These are phyloP conservation scores for Syzygium malaccense DNA, from an alignment of 441 rosid species.

Conservation along the genomic window DNA sequence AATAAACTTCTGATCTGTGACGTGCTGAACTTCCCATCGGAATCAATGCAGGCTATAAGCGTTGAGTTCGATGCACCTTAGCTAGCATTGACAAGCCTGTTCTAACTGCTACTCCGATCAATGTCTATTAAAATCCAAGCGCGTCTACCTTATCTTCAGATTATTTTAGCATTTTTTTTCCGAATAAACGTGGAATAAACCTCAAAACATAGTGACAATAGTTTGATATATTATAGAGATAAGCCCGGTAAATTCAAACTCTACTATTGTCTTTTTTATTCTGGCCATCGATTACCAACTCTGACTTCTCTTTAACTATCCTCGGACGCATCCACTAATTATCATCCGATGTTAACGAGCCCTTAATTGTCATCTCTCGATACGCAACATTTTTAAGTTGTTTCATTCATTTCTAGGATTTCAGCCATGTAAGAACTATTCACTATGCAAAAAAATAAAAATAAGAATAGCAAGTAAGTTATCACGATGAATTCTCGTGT, in stretches of 20 bases:
- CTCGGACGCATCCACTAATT: neutral
- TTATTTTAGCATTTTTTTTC: neutral
- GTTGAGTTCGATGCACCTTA: neutral
- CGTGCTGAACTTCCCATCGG: neutral
- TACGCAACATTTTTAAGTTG: neutral
- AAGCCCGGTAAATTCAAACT: neutral
- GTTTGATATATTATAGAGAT: neutral
- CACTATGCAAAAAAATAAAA: too few species aligned
- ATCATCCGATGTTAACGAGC: neutral
- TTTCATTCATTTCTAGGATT: neutral
- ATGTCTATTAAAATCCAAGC: accelerated
- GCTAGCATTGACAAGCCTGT: accelerated
- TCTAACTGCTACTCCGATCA: neutral
- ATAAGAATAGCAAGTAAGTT: neutral
- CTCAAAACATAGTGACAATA: neutral
- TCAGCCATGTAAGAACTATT: neutral
- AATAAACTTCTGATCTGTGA: neutral
- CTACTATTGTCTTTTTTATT: neutral
- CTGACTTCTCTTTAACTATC: neutral
- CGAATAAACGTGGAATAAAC: neutral
- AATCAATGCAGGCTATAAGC: accelerated
- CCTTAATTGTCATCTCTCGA: neutral
- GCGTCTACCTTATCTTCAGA: neutral
- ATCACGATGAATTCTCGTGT: neutral
- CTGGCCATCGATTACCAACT: neutral